phyloP scores from a whole-genome alignment of 306 rosid genomes.

The Prunus mongolica region DNA sequence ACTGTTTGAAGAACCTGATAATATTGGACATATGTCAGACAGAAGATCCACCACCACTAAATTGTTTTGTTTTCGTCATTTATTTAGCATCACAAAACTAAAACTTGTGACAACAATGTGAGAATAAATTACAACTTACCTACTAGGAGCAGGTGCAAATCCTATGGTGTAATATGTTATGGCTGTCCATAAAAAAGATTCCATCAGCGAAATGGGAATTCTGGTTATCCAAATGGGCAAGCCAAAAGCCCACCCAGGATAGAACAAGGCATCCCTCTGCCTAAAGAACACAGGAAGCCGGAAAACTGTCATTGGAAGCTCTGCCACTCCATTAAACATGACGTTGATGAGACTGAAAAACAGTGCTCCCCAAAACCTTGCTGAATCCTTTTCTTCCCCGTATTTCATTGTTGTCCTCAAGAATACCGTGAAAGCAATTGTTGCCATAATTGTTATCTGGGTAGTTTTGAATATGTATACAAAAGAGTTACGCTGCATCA shows the following conservation, averaged over 20 bases:
- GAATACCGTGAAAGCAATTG: no score
- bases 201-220: constrained; percentile 33
- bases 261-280: constrained; percentile 35
- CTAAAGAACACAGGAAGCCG: constrained; percentile 40
- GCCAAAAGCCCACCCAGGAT: constrained; percentile 36
- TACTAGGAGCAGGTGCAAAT: constrained; percentile 54
- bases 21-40: background rate
- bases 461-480: no score
- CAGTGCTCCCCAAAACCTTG: constrained; percentile 54
- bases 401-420: constrained; percentile 40
- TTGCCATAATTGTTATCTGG: no score
- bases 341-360: constrained; percentile 52
- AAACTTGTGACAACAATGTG: background rate
- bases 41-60: no score
- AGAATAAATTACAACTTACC: constrained; percentile 31
- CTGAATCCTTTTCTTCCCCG: constrained; percentile 11
- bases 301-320: constrained; percentile 28
- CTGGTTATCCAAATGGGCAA: constrained; percentile 29
- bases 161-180: constrained; percentile 60
- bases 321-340: constrained; percentile 45
- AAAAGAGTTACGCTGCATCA: no score
- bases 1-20: constrained; percentile 57
- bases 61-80: background rate
- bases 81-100: background rate
- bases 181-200: constrained; percentile 24